Conservation (phyloP, 768 basidiomycete genomes). For the Mycena polygramma region DNA sequence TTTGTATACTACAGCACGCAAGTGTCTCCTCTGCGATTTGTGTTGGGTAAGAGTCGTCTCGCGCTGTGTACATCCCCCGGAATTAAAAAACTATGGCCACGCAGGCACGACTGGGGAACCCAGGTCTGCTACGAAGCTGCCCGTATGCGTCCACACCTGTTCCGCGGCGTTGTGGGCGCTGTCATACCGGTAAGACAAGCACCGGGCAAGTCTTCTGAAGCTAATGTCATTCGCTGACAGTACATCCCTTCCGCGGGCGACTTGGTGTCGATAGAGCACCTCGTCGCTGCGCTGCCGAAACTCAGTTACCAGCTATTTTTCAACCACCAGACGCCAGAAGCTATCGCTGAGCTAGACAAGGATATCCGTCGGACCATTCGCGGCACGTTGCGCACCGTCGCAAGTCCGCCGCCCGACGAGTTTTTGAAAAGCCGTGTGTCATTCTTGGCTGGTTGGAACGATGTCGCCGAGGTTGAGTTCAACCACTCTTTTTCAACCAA, state of each 20-base stretch:
- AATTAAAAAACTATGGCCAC: slow-evolving; percentile 2
- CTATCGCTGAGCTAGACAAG: slow-evolving; percentile 64
- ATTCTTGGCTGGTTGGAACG: slow-evolving; percentile 67
- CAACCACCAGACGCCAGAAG: slow-evolving; percentile 59
- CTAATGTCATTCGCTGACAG: slow-evolving; percentile 48
- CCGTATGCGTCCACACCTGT: slow-evolving; percentile 74
- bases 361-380: slow-evolving; percentile 72
- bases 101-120: slow-evolving; percentile 84
- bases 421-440: slow-evolving; percentile 66
- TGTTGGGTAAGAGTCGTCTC: slow-evolving; percentile 64
- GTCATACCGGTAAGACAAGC: slow-evolving; percentile 67
- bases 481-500: neutral
- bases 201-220: slow-evolving; percentile 3
- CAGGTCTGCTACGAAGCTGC: slow-evolving; percentile 77
- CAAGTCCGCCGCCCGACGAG: slow-evolving; percentile 65
- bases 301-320: slow-evolving; percentile 78
- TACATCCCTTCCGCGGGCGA: slow-evolving; percentile 69
- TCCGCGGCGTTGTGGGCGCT: slow-evolving; percentile 68
- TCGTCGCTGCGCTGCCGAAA: slow-evolving; percentile 59
- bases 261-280: slow-evolving; percentile 60
- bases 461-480: slow-evolving; percentile 54
- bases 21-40: slow-evolving; percentile 64
- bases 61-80: neutral
- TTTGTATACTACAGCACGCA: slow-evolving; percentile 70
- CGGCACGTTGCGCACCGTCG: slow-evolving; percentile 64